phyloP scores from a whole-genome alignment of 2,329 filamentous ascomycete species.

The Camptophora hylomeconis region DNA sequence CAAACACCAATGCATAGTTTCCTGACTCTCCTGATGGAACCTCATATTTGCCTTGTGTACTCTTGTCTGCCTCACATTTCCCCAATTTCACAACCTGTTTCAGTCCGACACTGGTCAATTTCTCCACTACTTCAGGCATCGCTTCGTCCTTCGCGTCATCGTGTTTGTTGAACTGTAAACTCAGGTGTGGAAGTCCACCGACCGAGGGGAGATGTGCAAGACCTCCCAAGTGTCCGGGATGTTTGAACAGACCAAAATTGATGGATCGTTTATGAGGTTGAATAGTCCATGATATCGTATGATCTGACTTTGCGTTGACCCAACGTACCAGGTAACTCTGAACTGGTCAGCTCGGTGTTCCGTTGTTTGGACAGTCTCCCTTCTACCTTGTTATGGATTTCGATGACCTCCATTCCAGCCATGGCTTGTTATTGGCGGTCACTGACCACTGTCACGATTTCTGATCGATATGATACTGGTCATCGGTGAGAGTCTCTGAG shows the following conservation, averaged over 20 bases:
- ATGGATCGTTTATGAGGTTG: slow-evolving; percentile 97
- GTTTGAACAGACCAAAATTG: slow-evolving; percentile 97
- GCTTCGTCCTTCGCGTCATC: slow-evolving; percentile 23
- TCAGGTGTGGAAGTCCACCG: slow-evolving; percentile 29
- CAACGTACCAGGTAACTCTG: slow-evolving; percentile 97
- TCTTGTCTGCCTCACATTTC: slow-evolving; percentile 92
- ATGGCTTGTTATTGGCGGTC: too few species aligned
- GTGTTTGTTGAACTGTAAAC: slow-evolving; percentile 24
- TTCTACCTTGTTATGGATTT: slow-evolving; percentile 98
- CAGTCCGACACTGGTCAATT: slow-evolving; percentile 48
- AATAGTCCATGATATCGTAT: slow-evolving; percentile 94
- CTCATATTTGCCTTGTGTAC: slow-evolving; percentile 79
- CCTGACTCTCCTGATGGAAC: slow-evolving; percentile 62
- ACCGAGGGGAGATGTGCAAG: slow-evolving; percentile 38
- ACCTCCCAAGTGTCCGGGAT: slow-evolving; percentile 75
- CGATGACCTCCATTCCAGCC: slow-evolving; percentile 91
- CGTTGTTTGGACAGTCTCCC: slow-evolving; percentile 21
- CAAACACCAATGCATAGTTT: slow-evolving; percentile 93
- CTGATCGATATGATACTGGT: too few species aligned
- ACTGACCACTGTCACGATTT: too few species aligned
- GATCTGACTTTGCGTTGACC: slow-evolving; percentile 79
- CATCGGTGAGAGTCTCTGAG: too few species aligned
- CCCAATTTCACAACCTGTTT: slow-evolving; percentile 66
- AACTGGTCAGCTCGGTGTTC: slow-evolving; percentile 2
- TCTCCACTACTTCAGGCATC: slow-evolving; percentile 42